Evolutionary conservation across 257 asterid species (phyloP).

Genomic region (Solanum verrucosum): DNA sequence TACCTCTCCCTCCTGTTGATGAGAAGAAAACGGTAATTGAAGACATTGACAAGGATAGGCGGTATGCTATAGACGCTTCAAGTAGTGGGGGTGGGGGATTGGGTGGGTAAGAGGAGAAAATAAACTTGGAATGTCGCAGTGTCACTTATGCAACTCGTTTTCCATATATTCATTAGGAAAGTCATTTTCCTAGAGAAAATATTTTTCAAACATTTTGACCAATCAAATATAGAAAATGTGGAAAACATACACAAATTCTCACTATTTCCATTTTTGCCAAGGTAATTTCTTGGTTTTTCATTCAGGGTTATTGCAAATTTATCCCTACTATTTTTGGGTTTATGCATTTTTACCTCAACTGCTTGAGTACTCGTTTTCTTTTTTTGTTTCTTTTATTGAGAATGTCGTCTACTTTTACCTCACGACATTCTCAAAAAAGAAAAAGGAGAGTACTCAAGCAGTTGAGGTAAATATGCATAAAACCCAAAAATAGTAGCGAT

Average conservation of each 20-base stretch:
- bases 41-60: slow-evolving; percentile 92
- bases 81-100: slow-evolving; percentile 18
- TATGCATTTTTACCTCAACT: no score
- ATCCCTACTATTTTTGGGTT: no score
- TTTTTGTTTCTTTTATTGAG: no score
- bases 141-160: background rate
- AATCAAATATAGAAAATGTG: background rate
- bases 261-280: background rate
- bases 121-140: no score
- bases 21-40: slow-evolving; percentile 94
- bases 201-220: background rate
- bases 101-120: no score
- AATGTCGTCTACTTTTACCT: no score
- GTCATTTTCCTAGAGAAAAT: background rate
- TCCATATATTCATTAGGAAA: background rate
- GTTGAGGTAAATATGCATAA: background rate
- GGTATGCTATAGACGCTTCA: slow-evolving; percentile 96
- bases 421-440: background rate
- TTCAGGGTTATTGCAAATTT: no score
- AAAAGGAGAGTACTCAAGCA: background rate
- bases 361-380: no score
- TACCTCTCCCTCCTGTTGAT: slow-evolving; percentile 94
- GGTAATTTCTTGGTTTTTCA: background rate
- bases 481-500: background rate
- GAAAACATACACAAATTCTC: background rate